phyloP scores from a whole-genome alignment of 2,329 filamentous ascomycete genomes.

The Eutypella sp. region DNA sequence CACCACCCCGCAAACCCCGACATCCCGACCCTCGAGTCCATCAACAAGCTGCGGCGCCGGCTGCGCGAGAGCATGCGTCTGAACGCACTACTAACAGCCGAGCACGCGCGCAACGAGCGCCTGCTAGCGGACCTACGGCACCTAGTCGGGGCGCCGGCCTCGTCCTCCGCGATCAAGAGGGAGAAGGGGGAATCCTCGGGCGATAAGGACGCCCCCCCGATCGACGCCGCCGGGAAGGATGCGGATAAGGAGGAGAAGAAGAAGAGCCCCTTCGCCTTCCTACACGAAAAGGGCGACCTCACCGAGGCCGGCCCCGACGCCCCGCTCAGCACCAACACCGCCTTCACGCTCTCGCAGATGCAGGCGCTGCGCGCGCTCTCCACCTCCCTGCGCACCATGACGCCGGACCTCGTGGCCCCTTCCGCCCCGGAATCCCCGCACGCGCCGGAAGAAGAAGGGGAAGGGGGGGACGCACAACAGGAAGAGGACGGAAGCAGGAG shows the following conservation, averaged over 20 bases:
- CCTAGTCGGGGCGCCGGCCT: constrained; percentile 17
- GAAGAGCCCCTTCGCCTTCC: constrained; percentile 47
- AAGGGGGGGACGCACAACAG: constrained; percentile 20
- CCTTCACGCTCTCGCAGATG: constrained; percentile 78
- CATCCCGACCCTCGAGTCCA: constrained; percentile 58
- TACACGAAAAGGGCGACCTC: constrained; percentile 48
- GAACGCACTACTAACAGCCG: constrained; percentile 52
- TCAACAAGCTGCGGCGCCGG: constrained; percentile 67
- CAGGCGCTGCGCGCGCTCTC: constrained; percentile 69
- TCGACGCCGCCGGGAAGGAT: constrained; percentile 1
- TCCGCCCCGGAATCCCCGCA: not conserved
- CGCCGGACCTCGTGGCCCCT: constrained; percentile 51
- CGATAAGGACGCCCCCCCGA: constrained; percentile 1
- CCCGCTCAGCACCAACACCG: constrained; percentile 64
- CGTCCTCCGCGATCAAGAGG: constrained; percentile 4
- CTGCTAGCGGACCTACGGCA: constrained; percentile 27
- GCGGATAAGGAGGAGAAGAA: constrained; percentile 10
- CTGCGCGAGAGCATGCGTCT: constrained; percentile 53
- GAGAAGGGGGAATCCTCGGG: constrained; percentile 21
- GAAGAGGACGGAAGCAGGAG: constrained; percentile 12
- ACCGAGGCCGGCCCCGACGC: constrained; percentile 45
- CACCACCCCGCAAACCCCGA: constrained; percentile 24
- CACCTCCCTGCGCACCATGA: constrained; percentile 55
- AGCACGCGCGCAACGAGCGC: constrained; percentile 40
- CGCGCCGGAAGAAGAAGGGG: constrained; percentile 17